Base-by-base conservation (phyloP, 2,329 filamentous ascomycete genomes). In the Dryadomyces quercus-mongolicae region DNA sequence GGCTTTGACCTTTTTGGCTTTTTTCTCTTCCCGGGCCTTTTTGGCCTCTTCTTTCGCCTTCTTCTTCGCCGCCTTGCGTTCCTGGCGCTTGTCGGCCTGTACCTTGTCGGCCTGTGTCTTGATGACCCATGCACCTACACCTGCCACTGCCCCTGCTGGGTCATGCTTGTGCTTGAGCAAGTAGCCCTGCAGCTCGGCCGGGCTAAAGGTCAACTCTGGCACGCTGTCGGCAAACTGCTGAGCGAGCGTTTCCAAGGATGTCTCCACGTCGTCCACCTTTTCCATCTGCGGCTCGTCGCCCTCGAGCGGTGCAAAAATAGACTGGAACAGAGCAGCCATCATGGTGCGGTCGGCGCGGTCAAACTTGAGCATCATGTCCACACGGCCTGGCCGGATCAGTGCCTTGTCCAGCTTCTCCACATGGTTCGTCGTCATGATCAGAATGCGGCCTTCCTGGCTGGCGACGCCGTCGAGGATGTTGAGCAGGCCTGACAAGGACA, bases 391-490 rank as follows among this genome's bases (percentile, higher is more conserved):
- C 0, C 81, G 78, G 58, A 83, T 81, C 18, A 84, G 71, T 0
- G 81, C 81, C 58, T 76, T 76, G 67, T 82, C 80, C 9, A 82
- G 72, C 61, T 78, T 79, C 58, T 82, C 78, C 0, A 80, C 53
- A 63, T 82, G 78, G 60, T 83, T 83, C n/a, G 80, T 82, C 2
- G 80, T 83, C 80, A 82, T 83, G 64, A 83, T 76, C 15, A 83
- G 71, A 5, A 82, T 71, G n/a, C 79, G 75, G 7, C 80, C 79
- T 62, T 84, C 80, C 58, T 82, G 78, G 9, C 78, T 81, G 18
- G 78, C 78, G 7, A 83, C 80, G 43, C 88, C 86, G 60, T 94
- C 87, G 44, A 93, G 82, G 49, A 87, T 85, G 67, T 93, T 93
- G 49, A 93, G 78, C 2, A 93, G 73, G 0, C 86, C 86, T 0